phyloP scores from a whole-genome alignment of 805 yeast genomes.

The Candida silvatica region DNA sequence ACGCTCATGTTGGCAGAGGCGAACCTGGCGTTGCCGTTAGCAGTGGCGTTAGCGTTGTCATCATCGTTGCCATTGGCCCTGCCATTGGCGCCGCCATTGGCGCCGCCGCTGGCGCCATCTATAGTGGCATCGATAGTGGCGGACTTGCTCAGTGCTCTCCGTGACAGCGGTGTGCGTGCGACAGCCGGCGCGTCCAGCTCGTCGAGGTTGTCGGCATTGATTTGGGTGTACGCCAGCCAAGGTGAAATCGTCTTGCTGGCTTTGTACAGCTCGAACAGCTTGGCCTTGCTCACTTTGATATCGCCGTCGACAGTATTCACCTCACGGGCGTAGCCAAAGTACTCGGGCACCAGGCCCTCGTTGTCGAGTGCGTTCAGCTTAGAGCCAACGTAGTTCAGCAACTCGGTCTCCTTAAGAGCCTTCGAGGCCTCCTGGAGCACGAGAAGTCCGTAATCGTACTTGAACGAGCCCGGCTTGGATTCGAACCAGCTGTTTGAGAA shows the following conservation, averaged over 20 bases:
- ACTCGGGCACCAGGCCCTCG: background rate
- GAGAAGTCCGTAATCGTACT: constrained; percentile 12
- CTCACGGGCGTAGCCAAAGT: background rate
- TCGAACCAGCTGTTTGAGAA: constrained; percentile 15
- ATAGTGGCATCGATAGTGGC: background rate
- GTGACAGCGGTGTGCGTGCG: background rate
- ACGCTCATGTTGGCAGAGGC: too few species aligned
- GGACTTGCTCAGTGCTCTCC: background rate
- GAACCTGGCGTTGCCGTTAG: background rate
- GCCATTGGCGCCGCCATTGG: background rate
- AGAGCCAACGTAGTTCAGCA: background rate
- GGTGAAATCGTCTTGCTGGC: background rate
- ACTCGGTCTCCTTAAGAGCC: background rate
- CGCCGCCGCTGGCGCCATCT: background rate
- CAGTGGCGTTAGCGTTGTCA: background rate
- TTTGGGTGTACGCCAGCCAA: constrained; percentile 1
- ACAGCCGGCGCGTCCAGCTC: constrained; percentile 1
- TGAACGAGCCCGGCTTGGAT: constrained; percentile 8
- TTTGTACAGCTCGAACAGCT: constrained; percentile 1
- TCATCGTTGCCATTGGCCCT: background rate
- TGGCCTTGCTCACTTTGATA: background rate
- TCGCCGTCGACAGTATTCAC: background rate
- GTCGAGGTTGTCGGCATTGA: background rate
- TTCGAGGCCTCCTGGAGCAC: constrained; percentile 4
- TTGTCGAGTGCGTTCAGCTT: background rate